Evolutionary conservation across 805 yeast species (phyloP), one percentile per base, ranked within the genome.

Genomic region (Kodamaea fukazawae): DNA sequence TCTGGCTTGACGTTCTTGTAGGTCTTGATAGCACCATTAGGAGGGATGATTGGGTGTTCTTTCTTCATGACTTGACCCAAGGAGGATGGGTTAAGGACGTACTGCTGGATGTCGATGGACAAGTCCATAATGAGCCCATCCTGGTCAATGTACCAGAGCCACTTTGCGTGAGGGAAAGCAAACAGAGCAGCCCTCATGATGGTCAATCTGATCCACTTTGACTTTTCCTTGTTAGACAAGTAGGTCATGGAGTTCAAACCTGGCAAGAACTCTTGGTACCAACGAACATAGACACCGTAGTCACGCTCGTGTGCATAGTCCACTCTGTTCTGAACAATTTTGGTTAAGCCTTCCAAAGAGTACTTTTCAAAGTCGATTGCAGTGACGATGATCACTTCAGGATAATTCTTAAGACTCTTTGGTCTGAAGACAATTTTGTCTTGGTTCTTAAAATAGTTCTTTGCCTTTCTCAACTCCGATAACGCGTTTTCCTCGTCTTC

Each of bases 141-240:
- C 48, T 85, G 77, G 58, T 87, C 96, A 32, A 93, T 57, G 55
- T 80, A 90, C 93, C 97, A 86, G 55, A 90, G 82, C 71, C 87
- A 84, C 58, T 86, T 79, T n/a, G 96, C 85, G 34, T 81, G 70
- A 1, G 98, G 98, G 68, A 89, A 89, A 0, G 96, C 93, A 58
- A 77, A 78, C 83, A 91, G 80, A n/a, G 98, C 97, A 31, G 90
- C 93, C 45, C 95, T 75, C 57, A 87, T 59, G 29, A 81, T 59
- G 41, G 76, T 75, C 20, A 82, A 54, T 47, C 81, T 78, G 23
- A 79, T 74, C 93, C 95, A 86, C 47, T 67, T 69, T 20, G 70
- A 63, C 41, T 66, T 65, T 48, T 78, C 67, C 53, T 57, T 46
- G 49, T 62, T 61, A 46, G 63, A 60, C 43, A 67, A 61, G 50